A percentile compares a stretch with the other conserved stretches of the same genome.
phyloP scores from a whole-genome alignment of 2,329 filamentous ascomycete genomes.

The Aspergillus floridensis region DNA sequence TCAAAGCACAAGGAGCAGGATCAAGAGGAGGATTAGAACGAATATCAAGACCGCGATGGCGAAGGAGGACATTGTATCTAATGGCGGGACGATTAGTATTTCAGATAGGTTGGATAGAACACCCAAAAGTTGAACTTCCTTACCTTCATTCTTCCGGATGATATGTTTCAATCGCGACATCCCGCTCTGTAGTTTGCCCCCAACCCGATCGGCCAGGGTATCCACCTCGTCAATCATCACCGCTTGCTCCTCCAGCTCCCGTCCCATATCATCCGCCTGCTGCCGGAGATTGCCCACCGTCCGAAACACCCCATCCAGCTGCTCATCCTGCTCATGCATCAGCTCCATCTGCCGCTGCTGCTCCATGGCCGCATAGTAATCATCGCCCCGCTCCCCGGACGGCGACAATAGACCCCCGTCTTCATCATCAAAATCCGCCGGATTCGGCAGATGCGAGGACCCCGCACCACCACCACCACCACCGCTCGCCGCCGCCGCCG shows the following conservation, averaged over 20 bases:
- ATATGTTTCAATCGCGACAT: constrained; percentile 83
- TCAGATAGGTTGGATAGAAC: constrained; percentile 2
- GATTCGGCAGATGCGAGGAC: constrained; percentile 52
- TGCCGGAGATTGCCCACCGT: constrained; percentile 87
- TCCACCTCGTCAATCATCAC: constrained; percentile 87
- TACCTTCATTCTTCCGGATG: constrained; percentile 86
- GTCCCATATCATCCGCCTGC: constrained; percentile 93
- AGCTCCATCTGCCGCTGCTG: constrained; percentile 87
- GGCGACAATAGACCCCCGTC: constrained; percentile 20
- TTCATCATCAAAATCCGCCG: constrained; percentile 53
- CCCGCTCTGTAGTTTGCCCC: constrained; percentile 78
- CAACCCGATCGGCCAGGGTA: constrained; percentile 78
- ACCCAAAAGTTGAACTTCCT: constrained; percentile 35
- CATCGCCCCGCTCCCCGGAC: constrained; percentile 51
- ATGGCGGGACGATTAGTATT: constrained; percentile 21
- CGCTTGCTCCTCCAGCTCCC: constrained; percentile 91
- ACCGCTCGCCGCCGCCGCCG: not conserved
- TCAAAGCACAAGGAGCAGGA: constrained; percentile 65
- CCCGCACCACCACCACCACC: constrained; percentile 18
- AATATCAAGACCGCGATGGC: constrained; percentile 88
- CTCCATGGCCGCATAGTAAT: constrained; percentile 78
- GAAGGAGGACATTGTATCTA: constrained; percentile 74
- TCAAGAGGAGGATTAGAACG: constrained; percentile 79
- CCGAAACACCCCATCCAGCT: constrained; percentile 86
- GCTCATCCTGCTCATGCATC: constrained; percentile 91